A percentile compares a stretch with the other conserved stretches of the same genome.
phyloP scores from a whole-genome alignment of 176 grass and related monocot species.

The Lolium multiflorum region DNA sequence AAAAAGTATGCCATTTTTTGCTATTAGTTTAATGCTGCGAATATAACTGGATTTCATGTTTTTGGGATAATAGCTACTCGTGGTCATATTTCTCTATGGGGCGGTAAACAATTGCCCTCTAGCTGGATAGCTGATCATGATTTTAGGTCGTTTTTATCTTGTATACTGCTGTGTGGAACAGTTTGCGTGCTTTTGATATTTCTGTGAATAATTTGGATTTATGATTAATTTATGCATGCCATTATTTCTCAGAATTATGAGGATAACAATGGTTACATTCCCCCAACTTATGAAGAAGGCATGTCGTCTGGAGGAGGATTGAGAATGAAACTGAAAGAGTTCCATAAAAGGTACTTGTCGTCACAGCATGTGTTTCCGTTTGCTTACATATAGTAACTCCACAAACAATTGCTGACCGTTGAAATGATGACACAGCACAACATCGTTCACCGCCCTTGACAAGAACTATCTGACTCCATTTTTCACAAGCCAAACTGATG shows the following conservation, averaged over 20 bases:
- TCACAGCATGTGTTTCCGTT: slow-evolving; percentile 13
- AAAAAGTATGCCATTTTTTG: neutral
- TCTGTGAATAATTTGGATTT: neutral
- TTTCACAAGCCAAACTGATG: slow-evolving; percentile 92
- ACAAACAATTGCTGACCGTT: slow-evolving; percentile 23
- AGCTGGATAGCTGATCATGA: neutral
- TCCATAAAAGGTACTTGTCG: slow-evolving; percentile 81
- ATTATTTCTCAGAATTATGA: slow-evolving; percentile 66
- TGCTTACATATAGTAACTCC: neutral
- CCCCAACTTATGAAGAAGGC: slow-evolving; percentile 78
- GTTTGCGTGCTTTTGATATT: slow-evolving; percentile 35
- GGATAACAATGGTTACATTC: slow-evolving; percentile 79
- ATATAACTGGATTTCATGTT: slow-evolving; percentile 22
- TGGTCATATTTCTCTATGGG: slow-evolving; percentile 2
- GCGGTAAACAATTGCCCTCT: neutral
- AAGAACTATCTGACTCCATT: slow-evolving; percentile 99
- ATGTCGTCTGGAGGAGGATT: slow-evolving; percentile 80
- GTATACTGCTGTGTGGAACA: neutral
- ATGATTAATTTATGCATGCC: slow-evolving; percentile 30
- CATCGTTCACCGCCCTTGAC: slow-evolving; percentile 94
- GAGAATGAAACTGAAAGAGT: slow-evolving; percentile 95
- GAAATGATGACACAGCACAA: slow-evolving; percentile 65
- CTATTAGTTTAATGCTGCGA: slow-evolving; percentile 2
- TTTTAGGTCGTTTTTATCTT: slow-evolving; percentile 16
- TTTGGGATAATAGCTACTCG: neutral